phyloP scores from a whole-genome alignment of 495 filamentous ascomycete genomes.

The Arthonia radiata region DNA sequence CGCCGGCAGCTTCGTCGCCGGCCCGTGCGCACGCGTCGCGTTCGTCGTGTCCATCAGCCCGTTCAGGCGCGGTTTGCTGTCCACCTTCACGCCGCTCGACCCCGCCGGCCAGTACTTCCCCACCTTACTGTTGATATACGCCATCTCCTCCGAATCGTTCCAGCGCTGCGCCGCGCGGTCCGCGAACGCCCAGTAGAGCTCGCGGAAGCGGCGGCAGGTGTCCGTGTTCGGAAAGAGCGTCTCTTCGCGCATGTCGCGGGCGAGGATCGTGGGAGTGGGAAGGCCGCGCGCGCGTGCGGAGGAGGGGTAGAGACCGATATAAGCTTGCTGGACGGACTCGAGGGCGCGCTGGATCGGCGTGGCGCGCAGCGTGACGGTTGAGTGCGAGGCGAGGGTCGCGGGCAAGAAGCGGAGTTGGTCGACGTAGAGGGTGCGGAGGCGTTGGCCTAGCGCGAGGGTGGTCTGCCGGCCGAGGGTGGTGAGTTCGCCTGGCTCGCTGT shows the following conservation, averaged over 20 bases:
- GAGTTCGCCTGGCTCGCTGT: constrained; percentile 55
- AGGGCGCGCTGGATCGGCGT: constrained; percentile 68
- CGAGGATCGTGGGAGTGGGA: constrained; percentile 45
- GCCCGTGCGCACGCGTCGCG: constrained; percentile 63
- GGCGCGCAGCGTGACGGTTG: constrained; percentile 62
- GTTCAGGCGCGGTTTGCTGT: constrained; percentile 57
- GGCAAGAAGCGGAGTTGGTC: constrained; percentile 75
- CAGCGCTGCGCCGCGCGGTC: constrained; percentile 54
- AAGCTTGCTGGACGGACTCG: constrained; percentile 73
- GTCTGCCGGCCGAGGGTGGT: constrained; percentile 71
- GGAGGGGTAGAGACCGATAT: constrained; percentile 68
- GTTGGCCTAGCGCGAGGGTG: constrained; percentile 53
- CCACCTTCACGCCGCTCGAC: constrained; percentile 45
- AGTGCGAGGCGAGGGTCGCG: constrained; percentile 29
- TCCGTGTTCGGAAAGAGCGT: constrained; percentile 80
- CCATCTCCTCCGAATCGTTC: constrained; percentile 66
- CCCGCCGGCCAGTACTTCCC: constrained; percentile 66
- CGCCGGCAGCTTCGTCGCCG: constrained; percentile 44
- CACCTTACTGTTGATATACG: constrained; percentile 47
- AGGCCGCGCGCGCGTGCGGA: constrained; percentile 36
- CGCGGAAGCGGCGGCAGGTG: constrained; percentile 62
- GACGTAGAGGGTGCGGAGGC: constrained; percentile 65
- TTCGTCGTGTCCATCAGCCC: constrained; percentile 93
- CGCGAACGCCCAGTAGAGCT: constrained; percentile 59
- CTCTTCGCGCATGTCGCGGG: constrained; percentile 49